Base-by-base conservation (phyloP, 805 yeast genomes). In the Scheffersomyces coipomensis region DNA sequence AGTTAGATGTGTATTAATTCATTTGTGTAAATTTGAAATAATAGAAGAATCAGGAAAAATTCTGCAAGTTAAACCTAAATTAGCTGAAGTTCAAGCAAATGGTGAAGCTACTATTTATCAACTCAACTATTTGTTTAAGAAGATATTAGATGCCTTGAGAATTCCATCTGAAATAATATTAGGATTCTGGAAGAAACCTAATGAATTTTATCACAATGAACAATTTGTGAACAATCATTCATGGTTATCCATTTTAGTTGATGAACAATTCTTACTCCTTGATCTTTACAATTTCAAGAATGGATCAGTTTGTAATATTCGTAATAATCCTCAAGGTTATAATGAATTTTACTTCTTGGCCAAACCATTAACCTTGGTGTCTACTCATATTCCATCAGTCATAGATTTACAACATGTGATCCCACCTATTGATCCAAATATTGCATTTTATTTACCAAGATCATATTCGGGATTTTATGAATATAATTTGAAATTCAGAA, bases 121-220 rank as follows among this genome's bases (percentile, higher is more conserved):
- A 53, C 58, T 91, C 40, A 88, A 93, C 8, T 80, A 85, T 68
- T 62, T 88, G 16, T 85, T 88, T 58, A 81, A 81, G 44, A 76
- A 79, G 42, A 77, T 93, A 67, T 79, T 91, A 34, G 80, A 76
- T 38, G 71, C 83, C 0, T 66, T 90, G 35, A 81, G 83, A 9
- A 73, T 93, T 27, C 81, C 83, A 6, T 78, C 88, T 47, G 93
- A 86, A 44, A 72, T 88, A 1, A 80, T 93, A 2, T 66, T 81
- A 19, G 99, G 99, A 3, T 86, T 85, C 53, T 73, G 90, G 64
- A 88, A 90, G 55, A 77, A 81, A 19, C 95, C 96, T 7, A 81
- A 81, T 45, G 81, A 75, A 38, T 65, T 71, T 35, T 75, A 75
- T 44, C 77, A 69, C 43, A 66, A 66, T 42, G 74, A 71, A 42